Evolutionary conservation across 768 basidiomycete genomes (phyloP), one percentile per base, ranked within the genome.

Genomic region (Trametes meyenii): DNA sequence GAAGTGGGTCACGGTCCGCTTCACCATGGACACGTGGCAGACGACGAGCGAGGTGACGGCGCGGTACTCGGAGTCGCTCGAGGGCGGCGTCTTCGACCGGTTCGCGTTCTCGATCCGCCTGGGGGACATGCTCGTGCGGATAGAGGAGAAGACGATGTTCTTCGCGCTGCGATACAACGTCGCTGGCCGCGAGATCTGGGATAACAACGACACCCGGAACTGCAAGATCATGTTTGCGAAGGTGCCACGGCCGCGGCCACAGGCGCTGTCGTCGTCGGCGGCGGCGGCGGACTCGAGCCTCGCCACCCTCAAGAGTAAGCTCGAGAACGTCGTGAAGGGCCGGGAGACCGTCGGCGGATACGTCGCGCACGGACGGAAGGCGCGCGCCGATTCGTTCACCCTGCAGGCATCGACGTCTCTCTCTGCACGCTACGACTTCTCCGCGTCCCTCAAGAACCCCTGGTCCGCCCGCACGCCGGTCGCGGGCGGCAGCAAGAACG

Each of bases 11-110:
- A 89, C 87, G 8, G 85, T 94, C 24, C 85, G 96, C 29, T 98
- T 97, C 74, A 98, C 96, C 1, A 83, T 96, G 67, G 96, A 98
- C 72, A 82, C 80, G 66, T 98, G 96, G 96, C 93, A 94, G 74
- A 99, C 96, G 49, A 96, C 93, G 60, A 91, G 89, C 73, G 96
- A 98, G 74, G 92, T 97, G 60, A 84, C 87, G 0, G 96, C 88
- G 24, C 85, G 83, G 52, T 89, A 92, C 72, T 74, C 84, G 17
- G 80, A 83, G 58, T 71, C 79, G 38, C 63, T 78, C 21, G 66
- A 65, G 46, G 71, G 64, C 33, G 73, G 76, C 39, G 57, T 55
- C 24, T 81, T 83, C 71, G 94, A 96, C 70, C 78, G 90, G 19
- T 96, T 96, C 75, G 71, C 78, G 23, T 96, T 96, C 74, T 76